Conservation (phyloP, 768 basidiomycete species). For the Lentinula aciculospora region DNA sequence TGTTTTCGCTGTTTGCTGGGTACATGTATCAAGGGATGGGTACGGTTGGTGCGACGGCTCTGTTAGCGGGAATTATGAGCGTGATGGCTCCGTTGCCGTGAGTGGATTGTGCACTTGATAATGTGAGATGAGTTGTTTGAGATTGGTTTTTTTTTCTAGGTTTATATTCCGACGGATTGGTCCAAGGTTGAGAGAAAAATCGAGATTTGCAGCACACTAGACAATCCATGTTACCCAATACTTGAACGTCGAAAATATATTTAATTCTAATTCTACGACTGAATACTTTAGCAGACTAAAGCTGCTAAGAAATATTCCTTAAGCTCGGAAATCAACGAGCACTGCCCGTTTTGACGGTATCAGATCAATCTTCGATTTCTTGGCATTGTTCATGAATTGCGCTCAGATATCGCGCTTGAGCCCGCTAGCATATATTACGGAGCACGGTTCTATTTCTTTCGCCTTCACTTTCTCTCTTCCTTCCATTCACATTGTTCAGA, state of each 20-base stretch:
- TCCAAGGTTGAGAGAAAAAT: neutral
- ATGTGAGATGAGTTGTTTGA: neutral
- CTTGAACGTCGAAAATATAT: neutral
- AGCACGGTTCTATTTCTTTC: no score
- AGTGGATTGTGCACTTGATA: neutral
- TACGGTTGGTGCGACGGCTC: slow-evolving; percentile 63
- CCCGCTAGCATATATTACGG: no score
- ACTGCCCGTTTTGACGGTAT: no score
- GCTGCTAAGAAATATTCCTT: no score
- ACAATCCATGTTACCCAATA: neutral
- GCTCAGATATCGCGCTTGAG: no score
- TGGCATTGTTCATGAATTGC: no score
- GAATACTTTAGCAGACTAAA: no score
- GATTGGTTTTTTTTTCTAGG: neutral
- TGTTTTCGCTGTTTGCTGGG: slow-evolving; percentile 51
- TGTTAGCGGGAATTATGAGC: slow-evolving; percentile 16
- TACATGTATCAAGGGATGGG: slow-evolving; percentile 51
- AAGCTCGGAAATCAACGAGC: no score
- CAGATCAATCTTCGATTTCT: no score
- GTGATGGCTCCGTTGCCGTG: slow-evolving; percentile 5
- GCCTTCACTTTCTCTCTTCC: no score
- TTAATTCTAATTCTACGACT: neutral
- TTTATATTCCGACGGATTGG: slow-evolving; percentile 1
- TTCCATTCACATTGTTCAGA: no score
- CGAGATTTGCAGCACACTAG: neutral